A percentile compares a stretch with the other conserved stretches of the same genome.
Evolutionary conservation across 2,329 filamentous ascomycete genomes (phyloP).

Genomic region (Aureobasidium namibiae): DNA sequence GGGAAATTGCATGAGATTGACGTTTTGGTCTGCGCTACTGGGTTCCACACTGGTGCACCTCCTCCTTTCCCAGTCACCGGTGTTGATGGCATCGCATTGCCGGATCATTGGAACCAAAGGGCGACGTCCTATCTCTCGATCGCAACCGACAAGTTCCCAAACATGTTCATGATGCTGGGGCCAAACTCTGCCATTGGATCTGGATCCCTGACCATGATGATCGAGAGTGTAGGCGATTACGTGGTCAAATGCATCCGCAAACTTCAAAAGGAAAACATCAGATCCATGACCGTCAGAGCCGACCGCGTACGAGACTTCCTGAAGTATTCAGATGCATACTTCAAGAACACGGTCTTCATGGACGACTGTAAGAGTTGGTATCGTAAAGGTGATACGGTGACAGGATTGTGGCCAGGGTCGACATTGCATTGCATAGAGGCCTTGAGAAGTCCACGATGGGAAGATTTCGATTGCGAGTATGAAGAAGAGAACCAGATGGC

Average conservation of each 20-base stretch:
- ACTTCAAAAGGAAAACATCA: constrained; percentile 31
- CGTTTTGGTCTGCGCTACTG: constrained; percentile 32
- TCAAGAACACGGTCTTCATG: constrained; percentile 39
- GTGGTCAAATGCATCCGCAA: constrained; percentile 18
- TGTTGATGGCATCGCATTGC: constrained; percentile 23
- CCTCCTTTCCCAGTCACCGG: constrained; percentile 33
- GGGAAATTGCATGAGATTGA: constrained; percentile 32
- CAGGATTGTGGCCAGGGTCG: constrained; percentile 37
- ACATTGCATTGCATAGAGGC: constrained; percentile 44
- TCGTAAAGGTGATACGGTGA: constrained; percentile 22
- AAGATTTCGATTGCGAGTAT: constrained; percentile 40
- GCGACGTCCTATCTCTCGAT: constrained; percentile 18
- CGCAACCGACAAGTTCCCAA: constrained; percentile 24
- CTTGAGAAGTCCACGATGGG: constrained; percentile 35
- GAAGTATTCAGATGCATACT: constrained; percentile 35
- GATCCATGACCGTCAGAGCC: constrained; percentile 36
- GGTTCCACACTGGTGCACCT: constrained; percentile 32
- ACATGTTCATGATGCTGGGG: constrained; percentile 35
- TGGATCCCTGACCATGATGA: constrained; percentile 34
- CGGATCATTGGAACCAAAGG: constrained; percentile 28
- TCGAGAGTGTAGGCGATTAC: constrained; percentile 32
- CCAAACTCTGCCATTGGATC: constrained; percentile 34
- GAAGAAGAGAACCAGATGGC: constrained; percentile 26
- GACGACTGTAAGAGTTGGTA: constrained; percentile 40
- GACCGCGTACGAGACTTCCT: constrained; percentile 45